Evolutionary conservation across 2,329 filamentous ascomycete species (phyloP).

Genomic region (Cordyceps tenuipes): DNA sequence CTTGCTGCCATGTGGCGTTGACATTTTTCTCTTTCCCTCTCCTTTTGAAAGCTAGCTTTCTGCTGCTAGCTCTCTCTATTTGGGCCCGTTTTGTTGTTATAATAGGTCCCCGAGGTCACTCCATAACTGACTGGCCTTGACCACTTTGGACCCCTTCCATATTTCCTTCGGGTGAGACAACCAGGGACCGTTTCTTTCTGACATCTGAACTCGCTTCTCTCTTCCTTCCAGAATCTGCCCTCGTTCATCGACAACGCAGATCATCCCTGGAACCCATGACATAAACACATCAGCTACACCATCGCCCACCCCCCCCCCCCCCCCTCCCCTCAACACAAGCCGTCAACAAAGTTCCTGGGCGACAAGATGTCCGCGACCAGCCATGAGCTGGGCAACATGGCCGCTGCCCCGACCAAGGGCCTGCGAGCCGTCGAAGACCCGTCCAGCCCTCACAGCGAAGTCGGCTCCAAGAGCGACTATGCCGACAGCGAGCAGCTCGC

Average conservation of each 20-base stretch:
- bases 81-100: not conserved
- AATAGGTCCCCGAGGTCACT: not conserved
- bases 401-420: conserved; percentile 2
- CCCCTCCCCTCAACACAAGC: too few species aligned
- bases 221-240: not conserved
- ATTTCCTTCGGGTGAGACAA: not conserved
- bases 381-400: conserved; percentile 9
- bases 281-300: too few species aligned
- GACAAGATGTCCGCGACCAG: not conserved
- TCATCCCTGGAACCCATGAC: not conserved
- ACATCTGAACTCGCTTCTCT: not conserved
- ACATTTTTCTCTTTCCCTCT: not conserved
- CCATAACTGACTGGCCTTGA: not conserved
- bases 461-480: not conserved
- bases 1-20: not conserved
- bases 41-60: not conserved
- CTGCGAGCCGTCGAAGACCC: not conserved
- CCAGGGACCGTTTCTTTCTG: not conserved
- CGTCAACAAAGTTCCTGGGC: too few species aligned
- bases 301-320: too few species aligned
- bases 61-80: not conserved
- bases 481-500: conserved; percentile 6
- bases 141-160: not conserved
- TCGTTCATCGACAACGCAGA: not conserved
- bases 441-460: not conserved